Evolutionary conservation across 768 basidiomycete genomes (phyloP), one percentile per base, ranked within the genome.

Genomic region (Neoboletus subvelutipes): DNA sequence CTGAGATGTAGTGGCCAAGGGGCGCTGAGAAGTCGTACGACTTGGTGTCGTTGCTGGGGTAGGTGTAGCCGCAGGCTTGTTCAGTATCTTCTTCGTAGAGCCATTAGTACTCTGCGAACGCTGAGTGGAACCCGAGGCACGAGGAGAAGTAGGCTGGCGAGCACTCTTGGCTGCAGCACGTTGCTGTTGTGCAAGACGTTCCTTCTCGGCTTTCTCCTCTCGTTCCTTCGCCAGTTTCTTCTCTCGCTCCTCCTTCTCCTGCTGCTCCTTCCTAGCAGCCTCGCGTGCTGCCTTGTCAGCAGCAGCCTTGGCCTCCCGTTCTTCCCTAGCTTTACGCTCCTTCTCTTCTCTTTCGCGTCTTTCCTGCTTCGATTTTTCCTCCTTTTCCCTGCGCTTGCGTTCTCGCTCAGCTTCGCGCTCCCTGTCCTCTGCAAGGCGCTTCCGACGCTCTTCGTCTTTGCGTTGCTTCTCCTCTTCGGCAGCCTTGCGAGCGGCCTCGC

Each of bases 381-480:
- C 89, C 72, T 82, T 85, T 75, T 90, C 87, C 69, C 80, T 86
- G 59, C 81, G 82, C 75, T 87, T 86, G 57, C 83, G 78, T 60
- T 91, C 88, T 15, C 86, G 82, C 66, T 92, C 90, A 17, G 80
- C 84, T 62, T 91, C 87, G 15, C 85, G 84, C 61, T 92, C 90
- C 64, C 86, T 85, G 72, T 94, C 91, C 65, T 93, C 89, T 37
- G 85, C 82, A 57, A 84, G 72, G 26, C 90, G 85, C 68, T 86
- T 85, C 54, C 88, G 83, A 31, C 80, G 77, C 70, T 95, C 92
- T 71, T 97, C 94, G 43, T 94, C 93, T 67, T 87, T 91, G 55
- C 85, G 82, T 42, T 80, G 76, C 64, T 83, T 86, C 72, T 95
- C 94, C 67, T 96, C 94, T 56, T 94, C 92, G 29, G 82, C 82